phyloP scores from a whole-genome alignment of 1,284 basidiomycete species.

The Trametes hirsuta region DNA sequence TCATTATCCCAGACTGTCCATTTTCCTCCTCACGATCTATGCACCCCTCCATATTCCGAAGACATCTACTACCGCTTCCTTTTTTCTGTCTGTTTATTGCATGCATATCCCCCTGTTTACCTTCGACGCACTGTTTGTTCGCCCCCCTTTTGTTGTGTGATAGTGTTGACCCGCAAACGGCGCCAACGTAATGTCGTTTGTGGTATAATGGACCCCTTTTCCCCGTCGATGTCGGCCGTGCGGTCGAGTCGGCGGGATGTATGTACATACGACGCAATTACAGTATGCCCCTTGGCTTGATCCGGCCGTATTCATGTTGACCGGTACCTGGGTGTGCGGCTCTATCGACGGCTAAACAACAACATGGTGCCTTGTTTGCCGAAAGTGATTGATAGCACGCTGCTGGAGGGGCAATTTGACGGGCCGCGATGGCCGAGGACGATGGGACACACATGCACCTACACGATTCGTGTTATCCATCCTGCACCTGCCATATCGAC shows the following conservation, averaged over 20 bases:
- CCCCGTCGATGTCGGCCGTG: not conserved
- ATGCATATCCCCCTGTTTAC: conserved; percentile 12
- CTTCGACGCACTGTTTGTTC: not conserved
- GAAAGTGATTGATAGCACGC: not conserved
- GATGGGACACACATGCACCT: conserved; percentile 5
- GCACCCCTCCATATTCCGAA: not conserved
- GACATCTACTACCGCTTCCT: not conserved
- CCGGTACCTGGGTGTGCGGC: not conserved
- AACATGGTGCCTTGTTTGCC: not conserved
- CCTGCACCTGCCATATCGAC: not conserved
- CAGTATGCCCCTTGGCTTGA: not conserved
- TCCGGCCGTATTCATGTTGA: not conserved
- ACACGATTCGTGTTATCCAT: not conserved
- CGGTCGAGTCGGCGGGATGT: not conserved
- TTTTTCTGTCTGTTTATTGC: conserved; percentile 11
- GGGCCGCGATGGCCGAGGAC: conserved; percentile 1
- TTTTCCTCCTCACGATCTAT: not conserved
- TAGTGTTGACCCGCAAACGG: not conserved
- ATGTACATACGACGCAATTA: not conserved
- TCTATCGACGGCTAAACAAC: not conserved
- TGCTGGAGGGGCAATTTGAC: not conserved
- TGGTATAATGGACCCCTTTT: conserved; percentile 10
- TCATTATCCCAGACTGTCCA: not conserved
- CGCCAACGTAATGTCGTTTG: conserved; percentile 10
- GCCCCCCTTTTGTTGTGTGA: not conserved